phyloP scores from a whole-genome alignment of 306 rosid species.

The Ormosia semicastrata region DNA sequence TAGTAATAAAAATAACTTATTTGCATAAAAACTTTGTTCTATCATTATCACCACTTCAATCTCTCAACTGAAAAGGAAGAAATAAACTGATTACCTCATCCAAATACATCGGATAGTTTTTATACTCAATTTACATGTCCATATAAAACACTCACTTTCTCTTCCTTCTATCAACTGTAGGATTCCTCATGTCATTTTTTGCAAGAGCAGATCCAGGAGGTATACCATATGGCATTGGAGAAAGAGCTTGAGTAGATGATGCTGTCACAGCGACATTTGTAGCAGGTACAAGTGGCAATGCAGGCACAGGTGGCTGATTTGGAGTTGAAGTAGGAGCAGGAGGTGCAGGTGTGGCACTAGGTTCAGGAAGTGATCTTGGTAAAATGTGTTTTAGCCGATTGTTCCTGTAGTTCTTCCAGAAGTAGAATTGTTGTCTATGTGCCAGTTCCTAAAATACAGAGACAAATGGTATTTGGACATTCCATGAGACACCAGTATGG shows the following conservation, averaged over 20 bases:
- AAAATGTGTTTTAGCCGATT: conserved; percentile 87
- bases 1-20: not conserved
- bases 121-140: conserved; percentile 34
- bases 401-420: conserved; percentile 95
- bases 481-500: conserved; percentile 3
- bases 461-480: conserved; percentile 3
- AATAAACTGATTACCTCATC: not conserved
- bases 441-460: conserved; percentile 67
- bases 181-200: conserved; percentile 72
- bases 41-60: too few relatives aligned
- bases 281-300: conserved; percentile 58
- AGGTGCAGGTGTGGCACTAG: conserved; percentile 43
- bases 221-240: conserved; percentile 76
- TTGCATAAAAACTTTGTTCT: not conserved
- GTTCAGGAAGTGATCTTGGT: conserved; percentile 82
- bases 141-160: conserved; percentile 55
- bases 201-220: conserved; percentile 60
- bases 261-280: conserved; percentile 44
- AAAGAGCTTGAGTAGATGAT: conserved; percentile 58
- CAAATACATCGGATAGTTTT: not conserved
- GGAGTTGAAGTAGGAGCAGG: conserved; percentile 56
- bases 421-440: conserved; percentile 95
- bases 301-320: conserved; percentile 45
- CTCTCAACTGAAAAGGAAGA: not conserved
- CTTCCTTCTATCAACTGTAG: conserved; percentile 77